A percentile compares a stretch with the other conserved stretches of the same genome.
Conservation (phyloP, 805 yeast genomes). For the Scheffersomyces ergatensis region DNA sequence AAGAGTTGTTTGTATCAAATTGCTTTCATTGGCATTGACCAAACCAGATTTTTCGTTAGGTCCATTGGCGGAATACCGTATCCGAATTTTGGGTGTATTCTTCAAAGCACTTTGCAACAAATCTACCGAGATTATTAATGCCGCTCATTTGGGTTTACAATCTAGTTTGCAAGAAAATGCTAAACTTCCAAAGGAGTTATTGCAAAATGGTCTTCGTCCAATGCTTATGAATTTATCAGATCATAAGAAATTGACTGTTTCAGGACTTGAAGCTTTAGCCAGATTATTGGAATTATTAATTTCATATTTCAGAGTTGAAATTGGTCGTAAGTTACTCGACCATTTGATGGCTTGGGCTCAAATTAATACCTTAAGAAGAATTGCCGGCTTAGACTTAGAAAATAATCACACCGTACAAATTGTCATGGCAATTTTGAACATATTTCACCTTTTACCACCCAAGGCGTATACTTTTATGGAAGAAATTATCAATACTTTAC, state of each 20-base stretch:
- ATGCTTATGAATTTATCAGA: slow-evolving; percentile 94
- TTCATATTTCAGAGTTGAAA: slow-evolving; percentile 93
- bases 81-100: slow-evolving; percentile 86
- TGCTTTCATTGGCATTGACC: slow-evolving; percentile 78
- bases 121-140: slow-evolving; percentile 84
- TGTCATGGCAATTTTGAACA: slow-evolving; percentile 84
- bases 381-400: slow-evolving; percentile 76
- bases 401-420: slow-evolving; percentile 82
- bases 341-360: slow-evolving; percentile 97
- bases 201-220: slow-evolving; percentile 95
- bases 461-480: slow-evolving; percentile 91
- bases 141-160: slow-evolving; percentile 87
- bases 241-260: slow-evolving; percentile 82
- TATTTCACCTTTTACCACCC: slow-evolving; percentile 88
- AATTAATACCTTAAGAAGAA: slow-evolving; percentile 68
- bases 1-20: slow-evolving; percentile 83
- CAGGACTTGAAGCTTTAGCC: slow-evolving; percentile 89
- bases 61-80: slow-evolving; percentile 74
- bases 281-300: slow-evolving; percentile 80
- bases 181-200: slow-evolving; percentile 85
- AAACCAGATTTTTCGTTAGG: slow-evolving; percentile 80
- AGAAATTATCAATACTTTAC: slow-evolving; percentile 73
- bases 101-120: slow-evolving; percentile 88
- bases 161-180: slow-evolving; percentile 81
- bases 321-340: slow-evolving; percentile 88